Evolutionary conservation across 371 early-diverging fungal genomes (phyloP), one percentile per base, ranked within the genome.

Genomic region (Batkoa obscura): DNA sequence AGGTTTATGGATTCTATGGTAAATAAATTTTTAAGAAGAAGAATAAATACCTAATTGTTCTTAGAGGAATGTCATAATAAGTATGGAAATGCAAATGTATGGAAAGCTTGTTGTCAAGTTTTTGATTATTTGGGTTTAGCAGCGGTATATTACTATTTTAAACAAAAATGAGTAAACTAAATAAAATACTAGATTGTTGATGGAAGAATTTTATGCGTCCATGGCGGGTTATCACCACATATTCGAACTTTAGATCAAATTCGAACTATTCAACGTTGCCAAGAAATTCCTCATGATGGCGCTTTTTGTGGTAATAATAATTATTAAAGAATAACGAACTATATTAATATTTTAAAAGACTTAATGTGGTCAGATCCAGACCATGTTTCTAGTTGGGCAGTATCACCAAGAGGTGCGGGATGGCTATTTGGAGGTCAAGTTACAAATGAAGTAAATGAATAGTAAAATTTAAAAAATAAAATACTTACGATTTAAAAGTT

Each of bases 341-440:
- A 23, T 9, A 31, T 33, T 31, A 6, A 1, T 39, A 23, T 23
- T 23, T 23, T 23, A 23, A 50, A 53, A 76, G 93, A 97, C 66
- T 74, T 86, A 50, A 84, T 99, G 79, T 99, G 99, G 99, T 93
- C 94, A 36, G 99, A 99, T 67, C 99, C 99, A 8, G 99, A 99
- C 61, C 94, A 97, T 57, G 87, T 90, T 59, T 86, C 83, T 53
- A 90, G 91, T 43, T 99, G 97, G 97, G 96, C 92, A 32, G 88
- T 91, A 45, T 89, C 90, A 60, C 96, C 97, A 37, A 77, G 99
- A 60, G 99, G 99, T 42, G 96, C 98, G 49, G 98, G 99, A 50
- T 98, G 94, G 84, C 78, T 94, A 31, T 98, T 98, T 79, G 99
- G 99, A 12, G 83, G 84, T 47, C 90, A 94, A 64, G 91, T 98